Conservation (phyloP, 2,329 filamentous ascomycete genomes). For the Chrysosporium keratinophilum region DNA sequence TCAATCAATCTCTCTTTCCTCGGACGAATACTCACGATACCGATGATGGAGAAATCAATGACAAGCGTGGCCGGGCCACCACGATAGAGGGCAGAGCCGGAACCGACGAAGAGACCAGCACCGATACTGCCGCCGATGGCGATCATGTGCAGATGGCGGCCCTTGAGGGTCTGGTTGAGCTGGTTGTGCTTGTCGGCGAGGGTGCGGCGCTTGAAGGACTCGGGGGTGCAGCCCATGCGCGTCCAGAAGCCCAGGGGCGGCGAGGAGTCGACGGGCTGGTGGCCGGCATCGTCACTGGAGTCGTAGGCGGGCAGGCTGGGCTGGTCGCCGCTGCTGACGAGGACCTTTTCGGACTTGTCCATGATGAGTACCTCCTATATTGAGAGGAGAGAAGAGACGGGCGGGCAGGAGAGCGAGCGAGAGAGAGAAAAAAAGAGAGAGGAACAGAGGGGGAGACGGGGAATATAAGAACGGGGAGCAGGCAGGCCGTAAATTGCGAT, state of each 20-base stretch:
- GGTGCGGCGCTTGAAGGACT: conserved; percentile 31
- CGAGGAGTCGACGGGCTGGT: neutral
- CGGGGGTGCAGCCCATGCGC: conserved; percentile 30
- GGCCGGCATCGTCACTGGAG: conserved; percentile 1
- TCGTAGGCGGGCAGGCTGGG: conserved; percentile 13
- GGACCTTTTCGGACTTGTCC: conserved; percentile 10
- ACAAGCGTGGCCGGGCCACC: conserved; percentile 33
- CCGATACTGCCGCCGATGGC: conserved; percentile 25
- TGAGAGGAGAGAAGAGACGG: neutral
- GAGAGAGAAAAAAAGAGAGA: neutral
- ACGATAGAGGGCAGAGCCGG: conserved; percentile 27
- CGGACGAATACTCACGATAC: conserved; percentile 24
- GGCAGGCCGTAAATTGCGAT: too few species aligned
- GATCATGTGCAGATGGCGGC: conserved; percentile 34
- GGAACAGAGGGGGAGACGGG: neutral
- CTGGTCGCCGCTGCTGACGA: neutral
- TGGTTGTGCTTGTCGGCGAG: conserved; percentile 17
- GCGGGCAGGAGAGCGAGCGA: neutral
- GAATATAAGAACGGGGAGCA: neutral
- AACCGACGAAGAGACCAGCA: conserved; percentile 35
- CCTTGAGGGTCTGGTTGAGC: conserved; percentile 24
- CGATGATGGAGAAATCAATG: conserved; percentile 44
- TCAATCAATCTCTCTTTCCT: neutral
- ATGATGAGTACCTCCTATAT: neutral
- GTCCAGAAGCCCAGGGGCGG: conserved; percentile 27